Evolutionary conservation across 78 protist genomes (phyloP).

Genomic region (Dictyostelium brefeldianum): DNA sequence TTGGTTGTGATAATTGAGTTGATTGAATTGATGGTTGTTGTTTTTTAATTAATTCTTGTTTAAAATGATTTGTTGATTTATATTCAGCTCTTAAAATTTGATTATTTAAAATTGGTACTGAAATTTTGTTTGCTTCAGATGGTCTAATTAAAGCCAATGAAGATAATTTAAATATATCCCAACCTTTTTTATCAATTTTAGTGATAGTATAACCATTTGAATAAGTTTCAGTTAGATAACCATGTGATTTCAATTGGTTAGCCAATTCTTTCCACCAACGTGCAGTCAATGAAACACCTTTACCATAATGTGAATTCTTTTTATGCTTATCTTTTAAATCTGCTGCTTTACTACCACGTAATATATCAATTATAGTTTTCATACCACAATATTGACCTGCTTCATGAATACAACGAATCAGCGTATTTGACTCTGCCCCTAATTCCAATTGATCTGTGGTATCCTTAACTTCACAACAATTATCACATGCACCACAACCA

Average conservation of each 20-base stretch:
- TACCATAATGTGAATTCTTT: background rate
- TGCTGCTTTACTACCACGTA: conserved; percentile 13
- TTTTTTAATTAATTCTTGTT: background rate
- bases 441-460: background rate
- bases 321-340: background rate
- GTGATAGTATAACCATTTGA: background rate
- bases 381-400: background rate
- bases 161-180: background rate
- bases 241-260: background rate
- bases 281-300: conserved; percentile 17
- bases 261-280: conserved; percentile 45
- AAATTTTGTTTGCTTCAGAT: background rate
- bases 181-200: conserved; percentile 28
- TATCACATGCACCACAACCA: conserved; percentile 55
- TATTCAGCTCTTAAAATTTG: background rate
- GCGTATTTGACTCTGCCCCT: background rate
- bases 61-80: background rate
- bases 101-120: background rate
- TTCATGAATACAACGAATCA: background rate
- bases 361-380: background rate
- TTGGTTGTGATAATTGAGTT: background rate
- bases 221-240: background rate
- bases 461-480: background rate
- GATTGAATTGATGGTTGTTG: background rate
- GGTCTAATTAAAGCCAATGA: background rate